A percentile compares a stretch with the other conserved stretches of the same genome.
Evolutionary conservation across 208 protist species (phyloP).

Genomic region (Trypanosoma mega): DNA sequence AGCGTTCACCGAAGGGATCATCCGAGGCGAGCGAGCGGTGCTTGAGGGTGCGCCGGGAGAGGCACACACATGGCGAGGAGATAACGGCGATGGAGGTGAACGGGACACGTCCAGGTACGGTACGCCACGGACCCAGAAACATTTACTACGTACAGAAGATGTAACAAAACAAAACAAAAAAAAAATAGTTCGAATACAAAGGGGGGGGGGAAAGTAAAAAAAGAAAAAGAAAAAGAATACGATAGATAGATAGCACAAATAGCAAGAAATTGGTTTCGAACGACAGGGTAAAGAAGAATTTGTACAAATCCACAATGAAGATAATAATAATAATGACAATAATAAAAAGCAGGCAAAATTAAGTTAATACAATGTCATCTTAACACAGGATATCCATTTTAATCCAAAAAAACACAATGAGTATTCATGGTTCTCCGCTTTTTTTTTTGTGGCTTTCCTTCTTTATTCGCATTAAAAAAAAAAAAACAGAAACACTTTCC

Average conservation of each 20-base stretch:
- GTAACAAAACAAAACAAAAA: too few species aligned
- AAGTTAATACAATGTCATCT: too few species aligned
- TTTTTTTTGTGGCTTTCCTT: not conserved
- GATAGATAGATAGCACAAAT: too few species aligned
- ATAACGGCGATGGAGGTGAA: not conserved
- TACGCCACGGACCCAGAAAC: not conserved
- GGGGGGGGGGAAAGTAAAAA: too few species aligned
- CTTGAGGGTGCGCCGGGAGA: slow-evolving; percentile 19
- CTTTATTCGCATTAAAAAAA: not conserved
- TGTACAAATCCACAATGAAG: not conserved
- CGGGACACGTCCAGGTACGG: not conserved
- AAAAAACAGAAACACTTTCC: slow-evolving; percentile 2
- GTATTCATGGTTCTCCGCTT: not conserved
- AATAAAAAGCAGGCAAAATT: too few species aligned
- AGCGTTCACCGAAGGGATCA: slow-evolving; percentile 77
- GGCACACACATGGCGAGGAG: not conserved
- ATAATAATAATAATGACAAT: slow-evolving; percentile 2
- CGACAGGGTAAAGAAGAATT: not conserved
- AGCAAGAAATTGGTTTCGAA: too few species aligned
- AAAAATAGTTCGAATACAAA: not conserved
- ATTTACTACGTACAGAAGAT: not conserved
- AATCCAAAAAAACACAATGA: too few species aligned
- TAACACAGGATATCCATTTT: too few species aligned
- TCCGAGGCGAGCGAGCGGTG: slow-evolving; percentile 53
- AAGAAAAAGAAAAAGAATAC: too few species aligned